Conservation (phyloP, 257 asterid genomes). For the Ehretia macrophylla region DNA sequence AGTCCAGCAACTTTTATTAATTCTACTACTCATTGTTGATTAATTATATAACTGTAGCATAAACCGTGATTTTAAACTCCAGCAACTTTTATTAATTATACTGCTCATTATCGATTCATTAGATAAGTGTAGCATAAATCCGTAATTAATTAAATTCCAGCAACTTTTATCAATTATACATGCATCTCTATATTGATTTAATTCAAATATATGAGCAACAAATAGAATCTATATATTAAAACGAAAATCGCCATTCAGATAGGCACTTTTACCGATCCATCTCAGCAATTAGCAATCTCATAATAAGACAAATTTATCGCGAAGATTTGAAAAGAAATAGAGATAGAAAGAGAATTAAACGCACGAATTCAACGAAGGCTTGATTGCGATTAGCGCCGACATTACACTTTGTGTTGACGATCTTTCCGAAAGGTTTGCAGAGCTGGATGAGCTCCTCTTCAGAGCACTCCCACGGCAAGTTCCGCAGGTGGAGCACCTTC, state of each 20-base stretch:
- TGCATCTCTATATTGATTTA: not conserved
- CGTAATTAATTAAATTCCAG: no score
- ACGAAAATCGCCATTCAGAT: no score
- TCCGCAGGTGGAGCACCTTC: constrained; percentile 84
- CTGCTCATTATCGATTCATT: no score
- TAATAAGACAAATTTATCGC: no score
- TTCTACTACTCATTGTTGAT: no score
- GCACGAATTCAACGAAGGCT: constrained; percentile 84
- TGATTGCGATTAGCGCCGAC: constrained; percentile 86
- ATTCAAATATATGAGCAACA: not conserved
- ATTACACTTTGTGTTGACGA: constrained; percentile 77
- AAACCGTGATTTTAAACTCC: no score
- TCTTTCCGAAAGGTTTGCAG: constrained; percentile 70
- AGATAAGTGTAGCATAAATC: no score
- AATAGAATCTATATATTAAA: not conserved
- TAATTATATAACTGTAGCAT: no score
- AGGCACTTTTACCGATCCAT: not conserved
- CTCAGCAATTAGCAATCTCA: not conserved
- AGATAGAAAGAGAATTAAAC: constrained; percentile 8
- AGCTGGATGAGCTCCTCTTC: constrained; percentile 78
- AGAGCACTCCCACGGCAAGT: constrained; percentile 77
- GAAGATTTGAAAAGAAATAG: not conserved
- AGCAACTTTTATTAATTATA: no score
- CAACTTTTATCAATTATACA: not conserved
- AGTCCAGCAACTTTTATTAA: no score